Percentiles rank a stretch among this genome's conserved stretches.
phyloP scores from a whole-genome alignment of 1,284 basidiomycete genomes.

The Caloboletus inedulis region DNA sequence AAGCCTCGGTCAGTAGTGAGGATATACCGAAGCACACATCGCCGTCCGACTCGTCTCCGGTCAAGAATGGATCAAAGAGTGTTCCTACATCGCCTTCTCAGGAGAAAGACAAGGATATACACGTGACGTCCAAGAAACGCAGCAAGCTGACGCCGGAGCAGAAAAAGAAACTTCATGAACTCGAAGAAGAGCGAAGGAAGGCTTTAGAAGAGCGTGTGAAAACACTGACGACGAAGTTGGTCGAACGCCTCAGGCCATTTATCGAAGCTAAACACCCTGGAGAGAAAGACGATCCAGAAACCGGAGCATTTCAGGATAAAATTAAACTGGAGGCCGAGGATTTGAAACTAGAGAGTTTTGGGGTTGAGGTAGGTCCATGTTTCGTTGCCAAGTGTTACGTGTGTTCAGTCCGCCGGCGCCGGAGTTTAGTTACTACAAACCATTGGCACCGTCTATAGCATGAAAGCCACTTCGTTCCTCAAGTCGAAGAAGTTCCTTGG shows the following conservation, averaged over 20 bases:
- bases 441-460: conserved; percentile 88
- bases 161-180: conserved; percentile 73
- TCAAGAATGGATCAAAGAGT: conserved; percentile 23
- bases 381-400: background rate
- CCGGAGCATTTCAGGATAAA: conserved; percentile 69
- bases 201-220: conserved; percentile 77
- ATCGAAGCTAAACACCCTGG: conserved; percentile 89
- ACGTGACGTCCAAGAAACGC: conserved; percentile 40
- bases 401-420: background rate
- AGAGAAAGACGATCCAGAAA: conserved; percentile 83
- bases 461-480: conserved; percentile 90
- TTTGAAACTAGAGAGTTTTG: conserved; percentile 97
- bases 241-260: conserved; percentile 82
- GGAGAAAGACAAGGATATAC: conserved; percentile 34
- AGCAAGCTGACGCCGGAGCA: conserved; percentile 80
- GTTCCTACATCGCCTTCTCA: conserved; percentile 28
- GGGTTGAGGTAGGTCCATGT: conserved; percentile 72
- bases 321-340: conserved; percentile 92
- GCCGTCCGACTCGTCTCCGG: conserved; percentile 20
- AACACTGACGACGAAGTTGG: conserved; percentile 71
- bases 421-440: conserved; percentile 67
- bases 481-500: conserved; percentile 91
- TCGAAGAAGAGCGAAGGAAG: conserved; percentile 77
- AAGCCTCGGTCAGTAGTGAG: conserved; percentile 20
- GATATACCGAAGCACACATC: conserved; percentile 16